These are phyloP conservation scores for Aegilops bicornis DNA, from an alignment of 176 grass and related monocot genomes.

Conservation along the genomic window DNA sequence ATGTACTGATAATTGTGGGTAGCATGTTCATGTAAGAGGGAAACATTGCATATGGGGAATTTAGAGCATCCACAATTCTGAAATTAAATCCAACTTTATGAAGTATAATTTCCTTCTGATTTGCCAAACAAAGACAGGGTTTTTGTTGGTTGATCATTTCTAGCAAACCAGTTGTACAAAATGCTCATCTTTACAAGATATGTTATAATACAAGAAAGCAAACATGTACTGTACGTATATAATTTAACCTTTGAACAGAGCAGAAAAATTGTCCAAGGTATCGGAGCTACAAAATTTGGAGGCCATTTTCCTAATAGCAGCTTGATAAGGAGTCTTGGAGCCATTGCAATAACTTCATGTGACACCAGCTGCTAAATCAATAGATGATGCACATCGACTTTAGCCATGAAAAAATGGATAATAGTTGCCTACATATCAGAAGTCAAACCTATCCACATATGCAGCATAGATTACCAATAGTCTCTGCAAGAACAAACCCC, in stretches of 20 bases:
- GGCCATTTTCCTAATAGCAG: not conserved
- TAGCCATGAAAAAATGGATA: not conserved
- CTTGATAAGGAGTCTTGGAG: not conserved
- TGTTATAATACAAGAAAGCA: not conserved
- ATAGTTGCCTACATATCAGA: not conserved
- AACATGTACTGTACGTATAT: not conserved
- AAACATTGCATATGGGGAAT: not conserved
- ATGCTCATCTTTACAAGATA: not conserved
- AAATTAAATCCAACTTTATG: not conserved
- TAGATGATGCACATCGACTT: not conserved
- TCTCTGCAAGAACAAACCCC: constrained; percentile 63
- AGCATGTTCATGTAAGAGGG: not conserved
- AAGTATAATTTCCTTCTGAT: not conserved
- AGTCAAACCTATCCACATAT: not conserved
- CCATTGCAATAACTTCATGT: not conserved
- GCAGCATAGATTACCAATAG: constrained; percentile 48
- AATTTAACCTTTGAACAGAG: not conserved
- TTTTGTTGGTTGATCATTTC: not conserved
- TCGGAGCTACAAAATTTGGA: not conserved
- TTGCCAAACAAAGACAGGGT: not conserved
- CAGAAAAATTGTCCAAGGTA: not conserved
- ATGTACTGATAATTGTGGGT: not conserved
- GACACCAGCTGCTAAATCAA: constrained; percentile 4
- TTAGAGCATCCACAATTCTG: not conserved
- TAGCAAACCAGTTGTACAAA: not conserved